These are phyloP conservation scores for Termitomyces sp. DNA, from an alignment of 768 basidiomycete species.

Conservation along the genomic window DNA sequence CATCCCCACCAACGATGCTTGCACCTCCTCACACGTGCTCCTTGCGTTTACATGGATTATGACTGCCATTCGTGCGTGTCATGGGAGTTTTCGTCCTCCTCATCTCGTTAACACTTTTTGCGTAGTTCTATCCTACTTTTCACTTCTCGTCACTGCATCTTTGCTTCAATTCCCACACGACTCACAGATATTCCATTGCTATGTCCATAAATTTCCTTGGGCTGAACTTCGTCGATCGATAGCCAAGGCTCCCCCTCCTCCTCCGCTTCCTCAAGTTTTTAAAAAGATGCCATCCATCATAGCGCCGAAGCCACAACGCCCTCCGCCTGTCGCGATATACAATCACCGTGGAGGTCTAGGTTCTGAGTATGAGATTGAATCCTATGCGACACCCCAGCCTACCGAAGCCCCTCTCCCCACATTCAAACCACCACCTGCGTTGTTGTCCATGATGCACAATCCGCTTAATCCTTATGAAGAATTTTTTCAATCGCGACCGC, in stretches of 20 bases:
- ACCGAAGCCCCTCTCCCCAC: conserved; percentile 16
- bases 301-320: conserved; percentile 40
- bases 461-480: conserved; percentile 4
- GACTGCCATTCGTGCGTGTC: conserved; percentile 34
- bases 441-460: conserved; percentile 7
- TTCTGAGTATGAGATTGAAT: conserved; percentile 46
- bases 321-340: conserved; percentile 29
- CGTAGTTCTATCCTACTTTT: conserved; percentile 57
- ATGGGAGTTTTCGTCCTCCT: background rate
- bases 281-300: conserved; percentile 36
- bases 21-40: conserved; percentile 52
- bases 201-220: conserved; percentile 42
- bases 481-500: conserved; percentile 8
- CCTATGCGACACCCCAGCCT: conserved; percentile 29
- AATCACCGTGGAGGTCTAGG: conserved; percentile 37
- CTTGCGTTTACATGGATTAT: conserved; percentile 46
- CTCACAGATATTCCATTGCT: conserved; percentile 46
- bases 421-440: conserved; percentile 14
- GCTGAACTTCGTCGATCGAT: conserved; percentile 20
- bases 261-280: conserved; percentile 28
- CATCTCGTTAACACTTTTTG: conserved; percentile 1
- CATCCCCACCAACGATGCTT: conserved; percentile 23
- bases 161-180: conserved; percentile 41
- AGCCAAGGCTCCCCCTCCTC: conserved; percentile 15
- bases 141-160: conserved; percentile 41